A percentile compares a stretch with the other conserved stretches of the same genome.
These are phyloP conservation scores for bread wheat (Triticum aestivum) DNA, from an alignment of 176 grass and related monocot genomes.

Conservation along the genomic window DNA sequence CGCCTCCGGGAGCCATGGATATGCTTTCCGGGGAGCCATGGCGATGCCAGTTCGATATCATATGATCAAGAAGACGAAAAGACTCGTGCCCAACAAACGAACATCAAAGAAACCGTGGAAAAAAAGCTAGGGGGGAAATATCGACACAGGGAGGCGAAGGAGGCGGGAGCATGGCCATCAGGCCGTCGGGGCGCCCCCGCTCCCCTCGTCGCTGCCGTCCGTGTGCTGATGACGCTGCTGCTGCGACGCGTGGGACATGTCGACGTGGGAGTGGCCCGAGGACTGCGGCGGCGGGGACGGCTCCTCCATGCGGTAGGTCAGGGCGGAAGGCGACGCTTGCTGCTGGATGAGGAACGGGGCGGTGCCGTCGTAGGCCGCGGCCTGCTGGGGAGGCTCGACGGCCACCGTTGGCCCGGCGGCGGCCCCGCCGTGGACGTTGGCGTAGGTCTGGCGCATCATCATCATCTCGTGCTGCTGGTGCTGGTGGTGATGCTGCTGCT, in stretches of 20 bases:
- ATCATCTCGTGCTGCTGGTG: conserved; percentile 32
- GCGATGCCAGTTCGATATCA: conserved; percentile 26
- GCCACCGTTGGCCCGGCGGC: conserved; percentile 24
- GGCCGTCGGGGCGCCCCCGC: conserved; percentile 11
- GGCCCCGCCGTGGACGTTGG: background rate
- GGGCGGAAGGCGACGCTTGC: conserved; percentile 2
- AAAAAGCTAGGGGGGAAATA: background rate
- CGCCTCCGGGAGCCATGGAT: conserved; percentile 24
- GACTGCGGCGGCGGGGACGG: conserved; percentile 43
- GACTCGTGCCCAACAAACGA: conserved; percentile 32
- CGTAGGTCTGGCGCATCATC: conserved; percentile 31
- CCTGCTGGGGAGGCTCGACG: conserved; percentile 25
- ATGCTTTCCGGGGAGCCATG: conserved; percentile 10
- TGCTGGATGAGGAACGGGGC: conserved; percentile 33
- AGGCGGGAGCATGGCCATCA: conserved; percentile 6
- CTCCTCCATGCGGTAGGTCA: conserved; percentile 42
- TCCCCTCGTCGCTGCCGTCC: conserved; percentile 41
- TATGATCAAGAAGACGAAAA: conserved; percentile 40
- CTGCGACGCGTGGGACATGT: conserved; percentile 20
- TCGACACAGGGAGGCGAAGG: background rate
- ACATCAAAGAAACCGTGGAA: conserved; percentile 24
- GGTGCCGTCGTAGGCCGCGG: conserved; percentile 4
- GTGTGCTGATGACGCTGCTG: conserved; percentile 19
- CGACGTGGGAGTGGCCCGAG: conserved; percentile 42
- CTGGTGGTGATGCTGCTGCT: conserved; percentile 31